Base-by-base conservation (phyloP, 2,329 filamentous ascomycete species). In the Septoria petroselini region DNA sequence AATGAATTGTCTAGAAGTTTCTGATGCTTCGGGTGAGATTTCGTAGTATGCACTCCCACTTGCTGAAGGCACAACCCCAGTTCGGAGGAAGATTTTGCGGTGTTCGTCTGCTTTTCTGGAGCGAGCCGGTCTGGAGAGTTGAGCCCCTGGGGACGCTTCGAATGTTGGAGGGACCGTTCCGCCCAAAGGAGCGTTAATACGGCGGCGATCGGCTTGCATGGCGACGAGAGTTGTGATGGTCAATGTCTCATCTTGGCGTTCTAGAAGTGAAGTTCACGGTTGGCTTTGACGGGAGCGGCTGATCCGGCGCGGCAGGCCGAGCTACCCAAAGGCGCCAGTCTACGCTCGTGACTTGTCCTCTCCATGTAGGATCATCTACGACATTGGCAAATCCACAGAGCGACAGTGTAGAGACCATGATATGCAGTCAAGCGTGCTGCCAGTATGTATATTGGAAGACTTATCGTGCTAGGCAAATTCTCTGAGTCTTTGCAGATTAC, bases 11-110 rank as follows among this genome's bases (percentile, higher is more conserved):
- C 72, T 58, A 59, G 70, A 58, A 4, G 54, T 19, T 9, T 59
- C 30, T 5, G 68, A 69, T 47, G 66, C 14, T 53, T 57, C 35
- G 7, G 79, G 75, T 17, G 75, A 71, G 25, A 77, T 71, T 66
- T 83, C 88, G 47, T 91, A 76, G 68, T 91, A 98, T 47, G 93
- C 89, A 14, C 91, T 96, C 11, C 93, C 93, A 41, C 89, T 93
- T 9, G 93, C 93, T 11, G 91, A 94, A 14, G 93, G 91, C 0
- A 93, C 91, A 3, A 97, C 81, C 18, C 90, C 90, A 7, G 91
- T 96, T 69, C 93, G 90, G 37, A 97, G 76, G 68, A 91, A 96
- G 71, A 94, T 88, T 72, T 89, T 91, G 64, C 91, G 81, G 57
- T 93, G 80, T 59, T 84, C 81, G 71, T 87, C 82, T 41, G 83